A percentile compares a stretch with the other conserved stretches of the same genome.
Conservation (phyloP, 495 filamentous ascomycete genomes). For the Penicillium alfredii region DNA sequence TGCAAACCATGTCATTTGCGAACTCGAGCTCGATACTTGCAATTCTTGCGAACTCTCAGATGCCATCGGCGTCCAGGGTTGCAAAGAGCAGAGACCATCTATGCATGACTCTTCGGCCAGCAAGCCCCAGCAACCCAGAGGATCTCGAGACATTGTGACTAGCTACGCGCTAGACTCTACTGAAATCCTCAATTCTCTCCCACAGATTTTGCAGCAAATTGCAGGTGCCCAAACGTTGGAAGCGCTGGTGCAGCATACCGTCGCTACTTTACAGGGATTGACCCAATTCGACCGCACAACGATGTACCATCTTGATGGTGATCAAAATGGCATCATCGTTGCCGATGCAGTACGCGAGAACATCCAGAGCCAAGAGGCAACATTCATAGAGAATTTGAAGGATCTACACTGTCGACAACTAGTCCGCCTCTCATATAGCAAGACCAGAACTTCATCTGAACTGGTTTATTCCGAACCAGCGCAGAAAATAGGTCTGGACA, state of each 20-base stretch:
- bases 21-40: conserved; percentile 73
- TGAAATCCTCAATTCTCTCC: conserved; percentile 81
- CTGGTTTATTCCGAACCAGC: conserved; percentile 72
- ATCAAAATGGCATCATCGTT: conserved; percentile 73
- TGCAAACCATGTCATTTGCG: conserved; percentile 65
- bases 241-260: conserved; percentile 8
- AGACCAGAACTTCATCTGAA: conserved; percentile 38
- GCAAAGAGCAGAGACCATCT: no score
- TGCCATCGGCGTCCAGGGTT: no score
- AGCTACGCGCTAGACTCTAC: conserved; percentile 47
- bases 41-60: no score
- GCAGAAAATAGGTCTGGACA: conserved; percentile 56
- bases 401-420: conserved; percentile 58
- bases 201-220: conserved; percentile 76
- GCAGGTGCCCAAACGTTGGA: conserved; percentile 62
- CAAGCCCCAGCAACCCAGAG: no score
- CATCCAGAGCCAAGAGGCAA: conserved; percentile 77
- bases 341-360: conserved; percentile 79
- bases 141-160: no score
- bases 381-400: conserved; percentile 69
- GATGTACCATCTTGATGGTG: conserved; percentile 79
- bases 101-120: background rate
- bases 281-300: conserved; percentile 82
- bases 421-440: conserved; percentile 23
- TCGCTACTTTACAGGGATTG: conserved; percentile 57